phyloP scores from a whole-genome alignment of 352 stramenopile species.

The Phytopythium aichiense region DNA sequence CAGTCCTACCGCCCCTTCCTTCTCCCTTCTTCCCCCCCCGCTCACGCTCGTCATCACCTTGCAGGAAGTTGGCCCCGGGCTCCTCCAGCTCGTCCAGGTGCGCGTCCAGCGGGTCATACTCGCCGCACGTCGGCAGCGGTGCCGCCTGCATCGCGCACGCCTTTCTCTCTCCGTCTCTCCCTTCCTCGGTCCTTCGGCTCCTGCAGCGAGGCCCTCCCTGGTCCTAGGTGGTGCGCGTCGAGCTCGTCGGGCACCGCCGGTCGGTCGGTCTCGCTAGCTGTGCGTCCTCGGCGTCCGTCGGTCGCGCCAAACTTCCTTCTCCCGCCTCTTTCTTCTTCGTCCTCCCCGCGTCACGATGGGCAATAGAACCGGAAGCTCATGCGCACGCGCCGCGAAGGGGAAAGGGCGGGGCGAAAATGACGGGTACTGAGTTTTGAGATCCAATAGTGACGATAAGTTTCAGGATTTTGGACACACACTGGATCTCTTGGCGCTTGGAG shows the following conservation, averaged over 20 bases:
- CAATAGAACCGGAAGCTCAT: constrained; percentile 1
- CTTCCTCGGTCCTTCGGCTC: neutral
- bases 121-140: constrained; percentile 44
- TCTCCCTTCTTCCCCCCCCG: too few relatives aligned
- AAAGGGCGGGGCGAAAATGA: neutral
- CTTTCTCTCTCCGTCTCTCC: neutral
- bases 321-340: neutral
- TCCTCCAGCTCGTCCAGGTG: constrained; percentile 72
- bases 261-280: neutral
- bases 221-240: neutral
- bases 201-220: neutral
- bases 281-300: neutral
- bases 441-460: neutral
- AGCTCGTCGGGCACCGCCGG: neutral
- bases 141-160: constrained; percentile 42
- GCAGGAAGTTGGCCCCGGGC: constrained; percentile 57
- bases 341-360: neutral
- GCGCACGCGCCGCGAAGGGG: neutral
- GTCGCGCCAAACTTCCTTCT: too few relatives aligned
- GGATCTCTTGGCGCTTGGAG: constrained; percentile 19
- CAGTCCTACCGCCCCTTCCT: neutral
- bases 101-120: constrained; percentile 69
- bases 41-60: constrained; percentile 27
- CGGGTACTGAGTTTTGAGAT: constrained; percentile 7
- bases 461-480: constrained; percentile 27